Evolutionary conservation across 208 protist genomes (phyloP), one percentile per base, ranked within the genome.

Genomic region (Leptomonas pyrrhocoris): DNA sequence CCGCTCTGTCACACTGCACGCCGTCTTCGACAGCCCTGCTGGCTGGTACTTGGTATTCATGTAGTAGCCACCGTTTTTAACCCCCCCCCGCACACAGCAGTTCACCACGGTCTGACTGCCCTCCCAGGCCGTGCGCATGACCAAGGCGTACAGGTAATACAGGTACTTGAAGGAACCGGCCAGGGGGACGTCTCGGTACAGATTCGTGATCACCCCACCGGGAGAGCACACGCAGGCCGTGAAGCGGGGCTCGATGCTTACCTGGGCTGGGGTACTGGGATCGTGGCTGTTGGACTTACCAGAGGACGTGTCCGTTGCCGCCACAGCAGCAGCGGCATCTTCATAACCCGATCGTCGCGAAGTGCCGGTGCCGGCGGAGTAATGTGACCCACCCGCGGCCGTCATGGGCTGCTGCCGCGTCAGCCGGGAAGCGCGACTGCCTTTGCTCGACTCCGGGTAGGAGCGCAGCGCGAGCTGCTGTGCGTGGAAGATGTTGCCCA

Each of bases 51-150:
- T 50, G 34, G 76, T 80, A 53, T 93, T 89, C 79, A 89, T 83
- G 74, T 95, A 95, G 77, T 92, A 95, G 1, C 90, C 90, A 38
- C 90, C 90, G 67, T 90, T 93, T 61, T 78, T 73, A 30, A 95
- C 61, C 31, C 92, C 85, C 18, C 92, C 84, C 18, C 90, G 80
- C 51, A 95, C 69, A 28, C 84, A 90, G 71, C 84, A 91, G 74
- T 93, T 88, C 60, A 95, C 84, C 16, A 93, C 88, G 9, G 81
- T 83, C 68, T 95, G 90, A 49, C 85, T 92, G 16, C 86, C 90
- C 55, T 95, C 88, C 66, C 74, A 73, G 27, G 88, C 71, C 30
- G 82, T 87, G 25, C 88, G 83, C 90, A 92, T 92, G 18, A 95
- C 60, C 50, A 91, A 67, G 9, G 86, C 64, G 49, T 84, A 86